Conservation (phyloP, 164 flowering plant genomes). For the Tinospora cordifolia region DNA sequence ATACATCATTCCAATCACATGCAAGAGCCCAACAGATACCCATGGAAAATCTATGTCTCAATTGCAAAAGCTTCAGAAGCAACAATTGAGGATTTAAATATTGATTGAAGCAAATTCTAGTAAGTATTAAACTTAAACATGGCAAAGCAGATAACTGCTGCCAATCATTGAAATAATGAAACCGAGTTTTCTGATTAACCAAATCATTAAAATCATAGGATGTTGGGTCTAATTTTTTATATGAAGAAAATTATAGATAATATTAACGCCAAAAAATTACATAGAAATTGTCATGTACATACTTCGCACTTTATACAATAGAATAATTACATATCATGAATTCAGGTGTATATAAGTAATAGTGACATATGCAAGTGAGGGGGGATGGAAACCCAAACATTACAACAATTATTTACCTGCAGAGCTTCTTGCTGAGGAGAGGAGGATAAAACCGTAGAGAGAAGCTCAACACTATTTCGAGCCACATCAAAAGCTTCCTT, state of each 20-base stretch:
- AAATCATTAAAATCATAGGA: background rate
- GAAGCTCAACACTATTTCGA: constrained; percentile 87
- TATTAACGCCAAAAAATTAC: background rate
- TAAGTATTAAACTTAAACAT: background rate
- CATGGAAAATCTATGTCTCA: background rate
- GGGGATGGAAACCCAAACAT: background rate
- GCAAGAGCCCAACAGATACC: background rate
- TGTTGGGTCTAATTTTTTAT: background rate
- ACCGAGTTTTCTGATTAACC: background rate
- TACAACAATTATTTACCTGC: constrained; percentile 40
- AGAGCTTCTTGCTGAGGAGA: constrained; percentile 87
- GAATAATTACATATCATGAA: background rate
- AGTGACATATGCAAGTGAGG: background rate
- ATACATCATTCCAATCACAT: background rate
- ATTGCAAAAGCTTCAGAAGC: background rate
- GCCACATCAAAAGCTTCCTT: constrained; percentile 97
- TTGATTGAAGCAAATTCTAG: background rate
- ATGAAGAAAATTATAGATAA: background rate
- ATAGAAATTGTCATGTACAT: background rate
- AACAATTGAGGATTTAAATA: background rate
- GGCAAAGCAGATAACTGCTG: background rate
- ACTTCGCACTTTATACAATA: background rate
- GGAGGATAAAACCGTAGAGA: constrained; percentile 80
- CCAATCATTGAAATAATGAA: background rate
- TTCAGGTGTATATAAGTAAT: background rate